Base-by-base conservation (phyloP, 768 basidiomycete genomes). In the Leucocoprinus leucothites region DNA sequence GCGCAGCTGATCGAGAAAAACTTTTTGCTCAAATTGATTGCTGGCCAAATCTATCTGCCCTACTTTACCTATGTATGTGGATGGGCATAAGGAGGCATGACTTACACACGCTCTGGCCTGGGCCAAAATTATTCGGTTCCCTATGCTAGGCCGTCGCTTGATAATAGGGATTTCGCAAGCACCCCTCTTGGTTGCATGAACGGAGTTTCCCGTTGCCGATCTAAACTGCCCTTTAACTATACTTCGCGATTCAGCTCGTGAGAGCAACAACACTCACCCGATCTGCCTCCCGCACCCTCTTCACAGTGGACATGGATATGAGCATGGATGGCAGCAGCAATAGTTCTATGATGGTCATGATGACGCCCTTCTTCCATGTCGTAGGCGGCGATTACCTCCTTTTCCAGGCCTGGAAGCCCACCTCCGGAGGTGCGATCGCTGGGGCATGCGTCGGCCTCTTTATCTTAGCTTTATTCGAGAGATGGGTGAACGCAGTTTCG, bases 361-460 rank as follows among this genome's bases (percentile, higher is more conserved):
- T 89, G 87, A 75, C 72, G 1, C 81, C 87, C 1, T 90, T 79
- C 68, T 69, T 92, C 14, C 90, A 91, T 65, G 87, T 90, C 60
- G 76, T 78, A 19, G 71, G 72, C 0, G 82, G 84, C 0, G 89
- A 91, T 58, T 71, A 74, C 48, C 75, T 92, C 9, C 72, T 82
- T 67, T 94, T 94, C 72, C 60, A 81, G 55, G 70, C 77, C 1
- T 89, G 87, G 86, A 69, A 67, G 4, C 92, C 94, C 0, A 76
- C 76, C 2, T 85, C 89, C 0, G 58, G 72, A 5, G 91, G 88
- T 19, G 85, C 87, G 0, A 80, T 91, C 34, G 82, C 81, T 19
- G 92, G 89, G 0, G 86, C 91, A 36, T 89, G 85, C 64, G 76
- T 95, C 53, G 85, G 79, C 0, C 73, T 95, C 19, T 73, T 87